These are phyloP conservation scores for Cicer chorassanicum DNA, from an alignment of 306 rosid species.

Conservation along the genomic window DNA sequence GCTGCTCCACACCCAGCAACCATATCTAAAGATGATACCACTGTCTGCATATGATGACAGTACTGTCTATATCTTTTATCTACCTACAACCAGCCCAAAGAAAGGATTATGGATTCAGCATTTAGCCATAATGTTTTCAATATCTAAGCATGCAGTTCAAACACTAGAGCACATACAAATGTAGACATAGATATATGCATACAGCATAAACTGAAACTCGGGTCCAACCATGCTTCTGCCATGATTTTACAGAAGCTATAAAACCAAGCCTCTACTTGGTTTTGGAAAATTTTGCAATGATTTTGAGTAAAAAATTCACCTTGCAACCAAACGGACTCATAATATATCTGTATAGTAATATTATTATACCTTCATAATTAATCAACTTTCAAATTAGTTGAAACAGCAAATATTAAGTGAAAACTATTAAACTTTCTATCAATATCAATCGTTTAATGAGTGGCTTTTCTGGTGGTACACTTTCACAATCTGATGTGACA, in stretches of 20 bases:
- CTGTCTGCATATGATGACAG: conserved; percentile 74
- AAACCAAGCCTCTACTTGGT: too few relatives aligned
- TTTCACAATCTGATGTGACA: conserved; percentile 14
- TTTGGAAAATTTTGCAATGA: too few relatives aligned
- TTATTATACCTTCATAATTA: neutral
- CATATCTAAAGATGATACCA: conserved; percentile 76
- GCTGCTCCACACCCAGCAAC: conserved; percentile 86
- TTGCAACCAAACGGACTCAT: neutral
- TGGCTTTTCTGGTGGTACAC: neutral
- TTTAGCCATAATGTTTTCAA: neutral
- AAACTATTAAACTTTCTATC: neutral
- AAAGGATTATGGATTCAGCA: conserved; percentile 10
- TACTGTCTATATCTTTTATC: conserved; percentile 81
- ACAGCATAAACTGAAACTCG: too few relatives aligned
- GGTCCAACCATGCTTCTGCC: too few relatives aligned
- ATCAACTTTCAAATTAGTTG: conserved; percentile 9
- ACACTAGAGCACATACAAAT: neutral
- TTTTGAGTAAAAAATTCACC: too few relatives aligned
- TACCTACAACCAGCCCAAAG: conserved; percentile 54
- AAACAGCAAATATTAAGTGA: conserved; percentile 14
- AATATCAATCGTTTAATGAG: conserved; percentile 27
- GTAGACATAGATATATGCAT: neutral
- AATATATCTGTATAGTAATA: conserved; percentile 10
- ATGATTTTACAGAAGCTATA: too few relatives aligned
- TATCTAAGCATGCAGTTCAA: conserved; percentile 12